Conservation (phyloP, 2,329 filamentous ascomycete species). For the Alternaria sp. region DNA sequence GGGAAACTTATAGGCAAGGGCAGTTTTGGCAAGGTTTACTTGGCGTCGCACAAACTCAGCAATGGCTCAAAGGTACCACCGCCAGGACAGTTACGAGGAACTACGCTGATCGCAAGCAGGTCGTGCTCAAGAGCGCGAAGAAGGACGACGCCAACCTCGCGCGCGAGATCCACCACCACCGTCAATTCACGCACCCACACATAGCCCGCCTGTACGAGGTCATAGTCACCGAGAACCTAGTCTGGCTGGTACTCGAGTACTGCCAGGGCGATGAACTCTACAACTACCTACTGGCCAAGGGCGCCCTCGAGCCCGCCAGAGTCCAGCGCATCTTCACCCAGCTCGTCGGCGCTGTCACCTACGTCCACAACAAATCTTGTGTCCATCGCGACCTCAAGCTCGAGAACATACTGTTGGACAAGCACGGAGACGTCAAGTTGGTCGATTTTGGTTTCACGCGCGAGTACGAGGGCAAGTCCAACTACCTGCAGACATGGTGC, state of each 20-base stretch:
- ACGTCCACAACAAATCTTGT: slow-evolving; percentile 93
- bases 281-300: slow-evolving; percentile 89
- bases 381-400: slow-evolving; percentile 97
- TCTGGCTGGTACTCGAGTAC: slow-evolving; percentile 97
- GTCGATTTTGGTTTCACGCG: slow-evolving; percentile 98
- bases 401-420: slow-evolving; percentile 95
- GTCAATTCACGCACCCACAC: slow-evolving; percentile 96
- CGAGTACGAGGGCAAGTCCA: slow-evolving; percentile 94
- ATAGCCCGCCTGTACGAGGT: slow-evolving; percentile 97
- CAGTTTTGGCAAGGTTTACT: slow-evolving; percentile 97
- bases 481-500: slow-evolving; percentile 96
- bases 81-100: neutral
- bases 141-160: slow-evolving; percentile 96
- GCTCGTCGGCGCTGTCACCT: slow-evolving; percentile 90
- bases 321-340: slow-evolving; percentile 97
- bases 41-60: slow-evolving; percentile 94
- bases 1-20: slow-evolving; percentile 95
- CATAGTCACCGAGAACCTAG: slow-evolving; percentile 91
- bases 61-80: slow-evolving; percentile 88
- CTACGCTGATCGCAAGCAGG: slow-evolving; percentile 61
- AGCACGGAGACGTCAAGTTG: slow-evolving; percentile 95
- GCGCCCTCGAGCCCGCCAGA: slow-evolving; percentile 81
- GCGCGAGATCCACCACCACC: slow-evolving; percentile 97
- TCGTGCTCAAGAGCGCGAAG: slow-evolving; percentile 97
- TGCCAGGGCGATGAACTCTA: slow-evolving; percentile 97